A percentile compares a stretch with the other conserved stretches of the same genome.
Conservation (phyloP, 768 basidiomycete genomes). For the Leucogyrophana mollusca region DNA sequence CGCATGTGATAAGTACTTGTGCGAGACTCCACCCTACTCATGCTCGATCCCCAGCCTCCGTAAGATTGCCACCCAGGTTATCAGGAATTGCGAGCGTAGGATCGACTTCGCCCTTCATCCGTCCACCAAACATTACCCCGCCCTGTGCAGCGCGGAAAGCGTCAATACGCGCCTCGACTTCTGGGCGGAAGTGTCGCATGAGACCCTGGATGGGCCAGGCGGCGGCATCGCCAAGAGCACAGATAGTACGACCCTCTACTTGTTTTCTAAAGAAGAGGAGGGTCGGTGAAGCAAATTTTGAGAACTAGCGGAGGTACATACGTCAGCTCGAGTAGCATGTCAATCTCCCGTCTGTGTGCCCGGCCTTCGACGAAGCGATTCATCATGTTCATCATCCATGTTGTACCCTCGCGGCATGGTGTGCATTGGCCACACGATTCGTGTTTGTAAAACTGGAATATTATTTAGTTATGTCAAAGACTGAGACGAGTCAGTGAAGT, state of each 20-base stretch:
- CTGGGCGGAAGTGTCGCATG: conserved; percentile 96
- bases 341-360: conserved; percentile 90
- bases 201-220: conserved; percentile 99
- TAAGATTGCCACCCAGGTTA: conserved; percentile 58
- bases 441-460: conserved; percentile 87
- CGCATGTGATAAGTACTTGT: too few relatives aligned
- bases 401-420: conserved; percentile 91
- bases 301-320: conserved; percentile 32
- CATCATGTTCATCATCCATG: conserved; percentile 99
- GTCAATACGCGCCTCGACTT: conserved; percentile 87
- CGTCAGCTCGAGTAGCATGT: conserved; percentile 97
- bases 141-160: conserved; percentile 75
- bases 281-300: conserved; percentile 2
- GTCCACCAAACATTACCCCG: conserved; percentile 86
- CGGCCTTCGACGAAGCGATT: conserved; percentile 91
- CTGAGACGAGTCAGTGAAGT: conserved; percentile 3
- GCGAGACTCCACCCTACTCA: too few relatives aligned
- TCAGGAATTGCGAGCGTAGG: conserved; percentile 72
- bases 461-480: not conserved
- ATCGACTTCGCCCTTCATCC: conserved; percentile 64
- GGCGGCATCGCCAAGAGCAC: conserved; percentile 94
- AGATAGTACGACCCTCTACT: conserved; percentile 95
- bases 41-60: conserved; percentile 39
- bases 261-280: conserved; percentile 71
- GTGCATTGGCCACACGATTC: conserved; percentile 98